A percentile compares a stretch with the other conserved stretches of the same genome.
Conservation (phyloP, 441 rosid species). For the Mallotus japonicus region DNA sequence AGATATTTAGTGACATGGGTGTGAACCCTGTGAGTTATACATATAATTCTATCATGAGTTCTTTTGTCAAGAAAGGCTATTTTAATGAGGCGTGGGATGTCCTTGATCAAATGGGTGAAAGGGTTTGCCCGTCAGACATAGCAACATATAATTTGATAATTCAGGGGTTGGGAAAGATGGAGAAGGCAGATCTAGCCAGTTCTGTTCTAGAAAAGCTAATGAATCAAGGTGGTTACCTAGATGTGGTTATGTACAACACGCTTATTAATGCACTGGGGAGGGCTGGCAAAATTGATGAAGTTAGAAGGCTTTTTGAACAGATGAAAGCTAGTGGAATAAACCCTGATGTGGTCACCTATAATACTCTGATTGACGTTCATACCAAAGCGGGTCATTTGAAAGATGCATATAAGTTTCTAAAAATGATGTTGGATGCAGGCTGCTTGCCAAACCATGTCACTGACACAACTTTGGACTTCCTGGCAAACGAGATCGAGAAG, state of each 20-base stretch:
- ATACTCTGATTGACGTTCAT: conserved; percentile 76
- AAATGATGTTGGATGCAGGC: conserved; percentile 70
- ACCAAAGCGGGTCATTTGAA: conserved; percentile 68
- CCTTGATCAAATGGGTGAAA: conserved; percentile 66
- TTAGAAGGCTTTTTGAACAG: conserved; percentile 59
- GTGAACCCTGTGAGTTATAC: conserved; percentile 66
- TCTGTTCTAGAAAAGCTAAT: conserved; percentile 61
- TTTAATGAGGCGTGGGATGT: conserved; percentile 61
- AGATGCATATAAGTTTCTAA: conserved; percentile 67
- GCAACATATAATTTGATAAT: conserved; percentile 81
- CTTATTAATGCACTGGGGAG: conserved; percentile 72
- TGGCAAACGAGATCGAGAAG: conserved; percentile 74
- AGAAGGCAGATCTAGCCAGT: conserved; percentile 78
- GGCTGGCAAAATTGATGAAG: conserved; percentile 70
- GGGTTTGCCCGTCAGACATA: conserved; percentile 57
- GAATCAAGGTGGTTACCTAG: conserved; percentile 76
- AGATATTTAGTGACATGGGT: conserved; percentile 64
- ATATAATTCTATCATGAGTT: conserved; percentile 78
- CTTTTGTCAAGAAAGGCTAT: conserved; percentile 81
- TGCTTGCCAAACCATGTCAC: conserved; percentile 81
- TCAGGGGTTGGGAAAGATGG: conserved; percentile 83
- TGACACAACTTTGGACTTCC: conserved; percentile 74
- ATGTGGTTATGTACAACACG: conserved; percentile 85
- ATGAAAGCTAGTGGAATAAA: conserved; percentile 68
- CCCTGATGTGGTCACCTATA: conserved; percentile 81